These are phyloP conservation scores for Blastobotrys illinoisensis DNA, from an alignment of 1,139 yeast species.

Conservation along the genomic window DNA sequence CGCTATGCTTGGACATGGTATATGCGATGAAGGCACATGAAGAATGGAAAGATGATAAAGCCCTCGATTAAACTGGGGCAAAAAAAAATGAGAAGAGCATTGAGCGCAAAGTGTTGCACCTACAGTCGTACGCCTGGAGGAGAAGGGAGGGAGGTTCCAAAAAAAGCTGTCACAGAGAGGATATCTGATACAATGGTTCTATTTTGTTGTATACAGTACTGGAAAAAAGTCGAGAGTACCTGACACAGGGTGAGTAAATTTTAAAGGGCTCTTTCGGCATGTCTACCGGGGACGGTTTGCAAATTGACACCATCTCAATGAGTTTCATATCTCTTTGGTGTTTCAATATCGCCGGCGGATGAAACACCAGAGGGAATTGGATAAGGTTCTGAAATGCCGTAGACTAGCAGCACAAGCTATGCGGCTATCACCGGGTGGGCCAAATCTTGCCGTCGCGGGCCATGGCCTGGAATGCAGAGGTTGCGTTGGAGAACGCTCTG, in stretches of 20 bases:
- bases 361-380: not conserved
- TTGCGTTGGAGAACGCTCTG: slow-evolving; percentile 34
- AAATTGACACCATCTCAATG: not conserved
- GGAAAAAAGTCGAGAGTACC: not conserved
- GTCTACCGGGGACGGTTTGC: not conserved
- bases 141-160: no score
- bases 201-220: not conserved
- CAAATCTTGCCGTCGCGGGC: slow-evolving; percentile 46
- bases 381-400: not conserved
- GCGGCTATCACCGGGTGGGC: slow-evolving; percentile 26
- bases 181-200: not conserved
- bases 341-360: not conserved
- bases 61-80: not conserved
- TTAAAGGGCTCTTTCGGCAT: not conserved
- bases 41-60: not conserved
- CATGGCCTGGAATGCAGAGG: slow-evolving; percentile 42
- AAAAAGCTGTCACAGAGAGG: not conserved
- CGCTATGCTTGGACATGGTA: not conserved
- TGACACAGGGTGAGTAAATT: not conserved
- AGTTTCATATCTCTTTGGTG: not conserved
- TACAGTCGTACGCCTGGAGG: not conserved
- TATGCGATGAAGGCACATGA: slow-evolving; percentile 5
- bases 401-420: not conserved
- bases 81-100: not conserved
- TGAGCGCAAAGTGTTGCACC: not conserved